Conservation (phyloP, 352 stramenopile genomes). For the Phytophthora citricola region DNA sequence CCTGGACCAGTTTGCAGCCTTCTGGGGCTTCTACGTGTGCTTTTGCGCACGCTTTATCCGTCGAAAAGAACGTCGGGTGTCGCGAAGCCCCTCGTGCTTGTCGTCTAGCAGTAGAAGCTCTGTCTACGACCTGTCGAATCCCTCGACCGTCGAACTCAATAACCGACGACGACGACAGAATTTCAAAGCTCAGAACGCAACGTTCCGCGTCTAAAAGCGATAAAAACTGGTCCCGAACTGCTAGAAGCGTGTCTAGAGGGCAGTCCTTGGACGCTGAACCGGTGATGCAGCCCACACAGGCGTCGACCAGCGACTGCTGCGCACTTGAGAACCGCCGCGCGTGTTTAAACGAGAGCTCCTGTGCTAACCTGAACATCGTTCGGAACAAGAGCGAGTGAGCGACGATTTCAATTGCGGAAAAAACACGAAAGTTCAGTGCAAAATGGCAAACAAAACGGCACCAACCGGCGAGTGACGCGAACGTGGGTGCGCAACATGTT, state of each 20-base stretch:
- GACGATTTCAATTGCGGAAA: conserved; percentile 4
- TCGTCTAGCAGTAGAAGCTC: conserved; percentile 32
- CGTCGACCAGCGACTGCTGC: conserved; percentile 61
- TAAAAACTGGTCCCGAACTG: conserved; percentile 64
- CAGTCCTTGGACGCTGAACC: conserved; percentile 2
- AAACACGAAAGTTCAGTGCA: conserved; percentile 7
- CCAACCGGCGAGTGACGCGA: conserved; percentile 69
- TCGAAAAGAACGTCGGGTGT: conserved; percentile 49
- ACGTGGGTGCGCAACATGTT: conserved; percentile 68
- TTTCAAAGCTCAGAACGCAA: conserved; percentile 68
- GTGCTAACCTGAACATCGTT: conserved; percentile 46
- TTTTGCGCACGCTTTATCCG: conserved; percentile 25
- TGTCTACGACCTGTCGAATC: conserved; percentile 49
- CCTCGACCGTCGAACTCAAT: conserved; percentile 68
- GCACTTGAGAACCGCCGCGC: conserved; percentile 57
- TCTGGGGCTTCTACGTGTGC: conserved; percentile 35
- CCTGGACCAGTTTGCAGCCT: conserved; percentile 51
- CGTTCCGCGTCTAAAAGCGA: conserved; percentile 68
- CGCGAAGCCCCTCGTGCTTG: conserved; percentile 8
- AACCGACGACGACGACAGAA: conserved; percentile 30
- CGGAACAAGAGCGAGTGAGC: conserved; percentile 5
- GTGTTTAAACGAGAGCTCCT: conserved; percentile 53
- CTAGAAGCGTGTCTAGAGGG: conserved; percentile 24
- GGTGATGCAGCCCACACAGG: conserved; percentile 15
- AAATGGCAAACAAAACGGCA: conserved; percentile 6